These are phyloP conservation scores for Auricularia sp. DNA, from an alignment of 768 basidiomycete genomes.

Conservation along the genomic window DNA sequence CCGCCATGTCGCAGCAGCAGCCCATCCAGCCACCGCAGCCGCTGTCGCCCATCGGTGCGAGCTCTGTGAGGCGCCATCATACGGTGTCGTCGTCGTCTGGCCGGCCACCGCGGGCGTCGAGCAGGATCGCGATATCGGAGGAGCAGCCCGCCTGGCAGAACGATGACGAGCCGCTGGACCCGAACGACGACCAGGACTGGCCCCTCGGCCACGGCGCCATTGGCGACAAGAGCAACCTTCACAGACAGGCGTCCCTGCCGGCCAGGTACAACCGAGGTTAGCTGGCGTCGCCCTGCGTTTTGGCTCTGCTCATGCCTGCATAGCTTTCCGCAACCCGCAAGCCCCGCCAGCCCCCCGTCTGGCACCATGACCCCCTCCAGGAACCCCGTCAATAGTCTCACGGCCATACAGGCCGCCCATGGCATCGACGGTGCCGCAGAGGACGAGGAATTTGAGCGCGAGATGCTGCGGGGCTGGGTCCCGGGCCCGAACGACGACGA, in stretches of 20 bases:
- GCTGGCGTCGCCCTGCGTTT: background rate
- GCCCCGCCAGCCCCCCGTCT: constrained; percentile 19
- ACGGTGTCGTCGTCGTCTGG: constrained; percentile 65
- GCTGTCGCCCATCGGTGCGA: background rate
- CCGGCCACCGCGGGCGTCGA: constrained; percentile 46
- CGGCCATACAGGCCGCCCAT: constrained; percentile 51
- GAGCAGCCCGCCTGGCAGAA: constrained; percentile 47
- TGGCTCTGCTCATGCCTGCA: background rate
- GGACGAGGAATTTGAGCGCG: constrained; percentile 78
- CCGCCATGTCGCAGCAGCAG: background rate
- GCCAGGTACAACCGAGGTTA: constrained; percentile 70
- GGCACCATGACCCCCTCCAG: constrained; percentile 55
- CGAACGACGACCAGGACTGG: constrained; percentile 50
- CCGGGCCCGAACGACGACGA: constrained; percentile 26
- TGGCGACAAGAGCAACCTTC: constrained; percentile 64
- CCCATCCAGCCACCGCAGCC: constrained; percentile 1
- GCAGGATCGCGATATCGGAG: constrained; percentile 59
- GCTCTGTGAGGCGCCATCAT: constrained; percentile 62
- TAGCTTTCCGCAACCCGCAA: constrained; percentile 6
- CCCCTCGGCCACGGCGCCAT: constrained; percentile 73
- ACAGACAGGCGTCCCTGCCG: constrained; percentile 72
- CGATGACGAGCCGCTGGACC: constrained; percentile 68
- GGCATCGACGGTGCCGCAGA: constrained; percentile 65
- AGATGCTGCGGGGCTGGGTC: constrained; percentile 39
- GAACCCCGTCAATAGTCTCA: constrained; percentile 61